phyloP scores from a whole-genome alignment of 495 filamentous ascomycete genomes.

The Aspergillus diversus region DNA sequence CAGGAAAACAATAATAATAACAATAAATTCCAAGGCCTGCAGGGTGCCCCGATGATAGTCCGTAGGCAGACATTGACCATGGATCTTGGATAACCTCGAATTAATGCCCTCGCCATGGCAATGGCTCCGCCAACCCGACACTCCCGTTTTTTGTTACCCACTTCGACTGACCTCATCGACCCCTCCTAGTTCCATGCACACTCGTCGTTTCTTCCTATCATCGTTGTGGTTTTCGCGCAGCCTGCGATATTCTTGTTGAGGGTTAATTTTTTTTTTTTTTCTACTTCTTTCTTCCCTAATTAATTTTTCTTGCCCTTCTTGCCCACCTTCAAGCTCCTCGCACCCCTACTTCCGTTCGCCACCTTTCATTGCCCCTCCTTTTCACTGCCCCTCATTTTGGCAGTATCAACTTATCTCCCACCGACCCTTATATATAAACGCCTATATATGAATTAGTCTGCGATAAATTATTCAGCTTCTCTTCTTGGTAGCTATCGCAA shows the following conservation, averaged over 20 bases:
- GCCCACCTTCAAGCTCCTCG: conserved; percentile 7
- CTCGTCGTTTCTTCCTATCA: conserved; percentile 20
- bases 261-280: conserved; percentile 12
- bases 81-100: too few species aligned
- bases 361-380: conserved; percentile 13
- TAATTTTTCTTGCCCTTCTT: conserved; percentile 15
- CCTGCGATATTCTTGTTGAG: neutral
- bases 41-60: neutral
- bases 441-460: neutral
- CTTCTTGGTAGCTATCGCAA: neutral
- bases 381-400: conserved; percentile 7
- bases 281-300: neutral
- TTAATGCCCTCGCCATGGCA: too few species aligned
- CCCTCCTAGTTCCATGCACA: conserved; percentile 28
- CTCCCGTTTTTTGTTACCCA: conserved; percentile 27
- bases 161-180: conserved; percentile 46
- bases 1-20: neutral
- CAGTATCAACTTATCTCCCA: neutral
- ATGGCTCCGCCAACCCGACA: conserved; percentile 34
- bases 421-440: neutral
- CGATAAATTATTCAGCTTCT: neutral
- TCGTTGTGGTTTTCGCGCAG: neutral
- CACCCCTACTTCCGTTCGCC: conserved; percentile 4
- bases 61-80: neutral
- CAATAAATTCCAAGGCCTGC: neutral